These are phyloP conservation scores for Arabidopsis hybrid DNA, from an alignment of 441 rosid species.

Conservation along the genomic window DNA sequence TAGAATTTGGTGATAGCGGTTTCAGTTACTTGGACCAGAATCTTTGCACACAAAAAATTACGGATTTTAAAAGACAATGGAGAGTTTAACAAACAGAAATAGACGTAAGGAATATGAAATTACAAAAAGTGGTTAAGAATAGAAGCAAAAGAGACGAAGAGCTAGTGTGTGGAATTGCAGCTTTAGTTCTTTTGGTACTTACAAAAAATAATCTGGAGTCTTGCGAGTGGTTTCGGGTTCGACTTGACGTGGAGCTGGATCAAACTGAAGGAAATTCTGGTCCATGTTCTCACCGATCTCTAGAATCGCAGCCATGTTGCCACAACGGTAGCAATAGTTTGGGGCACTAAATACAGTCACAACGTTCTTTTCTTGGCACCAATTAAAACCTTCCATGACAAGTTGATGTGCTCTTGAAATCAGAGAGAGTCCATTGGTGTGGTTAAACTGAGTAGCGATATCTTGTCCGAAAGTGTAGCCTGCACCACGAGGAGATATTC, in stretches of 20 bases:
- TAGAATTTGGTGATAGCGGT: not conserved
- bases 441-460: slow-evolving; percentile 41
- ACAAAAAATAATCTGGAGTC: slow-evolving; percentile 46
- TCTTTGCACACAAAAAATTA: not conserved
- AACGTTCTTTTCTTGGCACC: slow-evolving; percentile 45
- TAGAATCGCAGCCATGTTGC: slow-evolving; percentile 45
- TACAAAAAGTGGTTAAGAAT: slow-evolving; percentile 5
- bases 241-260: slow-evolving; percentile 40
- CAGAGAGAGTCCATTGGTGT: slow-evolving; percentile 41
- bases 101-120: not conserved
- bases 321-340: slow-evolving; percentile 43
- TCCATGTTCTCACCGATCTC: slow-evolving; percentile 43
- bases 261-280: slow-evolving; percentile 44
- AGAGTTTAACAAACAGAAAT: slow-evolving; percentile 18
- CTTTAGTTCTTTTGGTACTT: slow-evolving; percentile 1
- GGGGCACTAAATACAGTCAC: slow-evolving; percentile 47
- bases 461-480: slow-evolving; percentile 44
- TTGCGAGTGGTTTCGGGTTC: slow-evolving; percentile 46
- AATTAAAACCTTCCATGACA: slow-evolving; percentile 44
- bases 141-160: slow-evolving; percentile 25
- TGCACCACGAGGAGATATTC: slow-evolving; percentile 47
- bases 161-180: not conserved
- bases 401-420: slow-evolving; percentile 46
- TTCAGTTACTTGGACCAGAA: not conserved
- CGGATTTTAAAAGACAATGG: not conserved